A percentile compares a stretch with the other conserved stretches of the same genome.
Evolutionary conservation across 345 rosid species (phyloP).

Genomic region (Leavenworthia alabamica): DNA sequence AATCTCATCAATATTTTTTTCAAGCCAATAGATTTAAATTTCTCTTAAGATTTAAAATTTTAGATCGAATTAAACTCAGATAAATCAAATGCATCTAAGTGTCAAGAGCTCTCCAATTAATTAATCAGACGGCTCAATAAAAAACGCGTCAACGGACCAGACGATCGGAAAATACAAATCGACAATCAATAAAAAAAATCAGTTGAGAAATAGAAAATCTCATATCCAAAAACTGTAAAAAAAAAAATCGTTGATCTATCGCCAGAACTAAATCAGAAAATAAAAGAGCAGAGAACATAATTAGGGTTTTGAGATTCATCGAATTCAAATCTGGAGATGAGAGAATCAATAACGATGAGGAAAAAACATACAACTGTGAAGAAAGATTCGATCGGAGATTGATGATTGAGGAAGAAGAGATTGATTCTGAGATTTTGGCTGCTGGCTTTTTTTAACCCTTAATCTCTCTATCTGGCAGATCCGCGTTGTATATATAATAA

Average conservation of each 20-base stretch:
- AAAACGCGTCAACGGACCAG: background rate
- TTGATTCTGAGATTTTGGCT: conserved; percentile 25
- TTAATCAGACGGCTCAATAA: conserved; percentile 16
- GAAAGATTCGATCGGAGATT: conserved; percentile 24
- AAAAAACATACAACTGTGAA: background rate
- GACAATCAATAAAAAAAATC: background rate
- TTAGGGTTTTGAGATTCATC: conserved; percentile 4
- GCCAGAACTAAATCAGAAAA: background rate
- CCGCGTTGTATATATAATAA: background rate
- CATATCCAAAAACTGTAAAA: background rate
- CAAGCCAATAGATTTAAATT: background rate
- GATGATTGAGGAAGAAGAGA: conserved; percentile 28
- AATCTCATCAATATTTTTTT: background rate
- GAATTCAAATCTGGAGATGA: background rate
- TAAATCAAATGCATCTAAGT: background rate
- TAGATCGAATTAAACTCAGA: background rate
- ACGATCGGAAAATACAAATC: background rate
- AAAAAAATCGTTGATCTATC: background rate
- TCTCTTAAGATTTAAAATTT: conserved; percentile 31
- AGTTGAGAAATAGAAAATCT: background rate
- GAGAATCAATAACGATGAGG: background rate
- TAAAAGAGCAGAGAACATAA: conserved; percentile 1
- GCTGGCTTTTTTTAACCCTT: background rate
- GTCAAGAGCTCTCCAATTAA: background rate
- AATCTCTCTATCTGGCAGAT: conserved; percentile 8